Conservation (phyloP, 768 basidiomycete genomes). For the Tylopilus subfusipes region DNA sequence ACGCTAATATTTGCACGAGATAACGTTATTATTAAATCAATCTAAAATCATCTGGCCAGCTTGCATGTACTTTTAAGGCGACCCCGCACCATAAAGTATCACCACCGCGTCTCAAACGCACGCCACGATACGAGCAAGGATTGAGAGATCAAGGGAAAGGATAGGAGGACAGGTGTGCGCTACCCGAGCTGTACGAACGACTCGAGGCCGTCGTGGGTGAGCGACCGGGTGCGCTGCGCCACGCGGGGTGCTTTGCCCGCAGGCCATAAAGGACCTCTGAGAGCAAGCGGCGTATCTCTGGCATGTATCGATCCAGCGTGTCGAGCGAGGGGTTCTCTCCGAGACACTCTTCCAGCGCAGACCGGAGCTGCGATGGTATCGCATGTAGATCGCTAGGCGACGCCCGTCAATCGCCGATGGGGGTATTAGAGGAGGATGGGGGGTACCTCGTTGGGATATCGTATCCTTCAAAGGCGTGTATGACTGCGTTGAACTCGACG, state of each 20-base stretch:
- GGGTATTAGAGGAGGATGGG: background rate
- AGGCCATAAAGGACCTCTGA: conserved; percentile 40
- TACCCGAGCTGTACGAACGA: background rate
- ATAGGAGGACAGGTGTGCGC: background rate
- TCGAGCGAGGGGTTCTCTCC: conserved; percentile 38
- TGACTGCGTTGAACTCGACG: conserved; percentile 80
- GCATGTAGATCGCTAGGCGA: conserved; percentile 37
- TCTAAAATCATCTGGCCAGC: background rate
- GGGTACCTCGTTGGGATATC: conserved; percentile 75
- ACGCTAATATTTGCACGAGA: background rate
- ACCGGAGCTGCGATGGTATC: conserved; percentile 38
- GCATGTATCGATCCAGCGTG: conserved; percentile 36
- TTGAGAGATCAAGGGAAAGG: conserved; percentile 11
- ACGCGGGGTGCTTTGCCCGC: conserved; percentile 41
- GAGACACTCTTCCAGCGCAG: conserved; percentile 41
- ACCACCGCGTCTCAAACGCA: conserved; percentile 9
- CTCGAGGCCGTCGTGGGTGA: conserved; percentile 7
- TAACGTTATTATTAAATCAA: background rate
- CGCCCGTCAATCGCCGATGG: background rate
- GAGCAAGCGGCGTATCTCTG: conserved; percentile 35
- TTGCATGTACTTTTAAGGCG: background rate
- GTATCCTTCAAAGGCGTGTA: conserved; percentile 69
- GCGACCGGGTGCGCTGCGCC: conserved; percentile 20
- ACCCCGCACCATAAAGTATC: background rate
- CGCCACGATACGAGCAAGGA: background rate